Evolutionary conservation across 2,329 filamentous ascomycete species (phyloP).

Genomic region (Aspergillus candidus): DNA sequence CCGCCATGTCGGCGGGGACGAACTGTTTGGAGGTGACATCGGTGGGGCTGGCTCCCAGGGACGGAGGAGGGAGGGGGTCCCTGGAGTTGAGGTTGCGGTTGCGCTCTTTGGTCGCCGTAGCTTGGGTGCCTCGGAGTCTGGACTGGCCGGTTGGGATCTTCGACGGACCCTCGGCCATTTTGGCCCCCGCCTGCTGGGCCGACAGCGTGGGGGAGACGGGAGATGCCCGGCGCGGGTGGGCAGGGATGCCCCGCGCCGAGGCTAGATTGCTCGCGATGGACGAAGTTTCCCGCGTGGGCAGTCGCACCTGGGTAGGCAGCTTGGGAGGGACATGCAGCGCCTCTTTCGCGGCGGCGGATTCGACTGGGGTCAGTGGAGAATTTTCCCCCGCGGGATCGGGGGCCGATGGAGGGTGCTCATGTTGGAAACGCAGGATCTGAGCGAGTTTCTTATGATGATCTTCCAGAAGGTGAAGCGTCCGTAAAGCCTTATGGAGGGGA

Average conservation of each 20-base stretch:
- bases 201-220: slow-evolving; percentile 68
- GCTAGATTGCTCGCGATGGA: slow-evolving; percentile 87
- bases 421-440: slow-evolving; percentile 68
- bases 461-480: slow-evolving; percentile 79
- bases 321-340: slow-evolving; percentile 34
- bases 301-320: slow-evolving; percentile 36
- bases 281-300: slow-evolving; percentile 62
- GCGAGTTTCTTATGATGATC: slow-evolving; percentile 81
- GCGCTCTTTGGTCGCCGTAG: slow-evolving; percentile 20
- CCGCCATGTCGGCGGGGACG: slow-evolving; percentile 25
- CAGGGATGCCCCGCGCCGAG: slow-evolving; percentile 71
- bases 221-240: slow-evolving; percentile 52
- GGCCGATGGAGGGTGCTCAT: slow-evolving; percentile 42
- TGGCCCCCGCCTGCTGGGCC: slow-evolving; percentile 66
- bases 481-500: slow-evolving; percentile 66
- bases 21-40: slow-evolving; percentile 31
- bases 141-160: slow-evolving; percentile 27
- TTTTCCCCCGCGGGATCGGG: slow-evolving; percentile 12
- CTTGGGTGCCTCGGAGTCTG: slow-evolving; percentile 18
- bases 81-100: slow-evolving; percentile 20
- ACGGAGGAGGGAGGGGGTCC: slow-evolving; percentile 31
- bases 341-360: slow-evolving; percentile 24
- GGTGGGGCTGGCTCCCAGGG: slow-evolving; percentile 26
- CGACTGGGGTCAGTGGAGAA: slow-evolving; percentile 12
- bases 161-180: slow-evolving; percentile 54